Conservation (phyloP, 805 yeast species). For the Candida khao-thaluensis region DNA sequence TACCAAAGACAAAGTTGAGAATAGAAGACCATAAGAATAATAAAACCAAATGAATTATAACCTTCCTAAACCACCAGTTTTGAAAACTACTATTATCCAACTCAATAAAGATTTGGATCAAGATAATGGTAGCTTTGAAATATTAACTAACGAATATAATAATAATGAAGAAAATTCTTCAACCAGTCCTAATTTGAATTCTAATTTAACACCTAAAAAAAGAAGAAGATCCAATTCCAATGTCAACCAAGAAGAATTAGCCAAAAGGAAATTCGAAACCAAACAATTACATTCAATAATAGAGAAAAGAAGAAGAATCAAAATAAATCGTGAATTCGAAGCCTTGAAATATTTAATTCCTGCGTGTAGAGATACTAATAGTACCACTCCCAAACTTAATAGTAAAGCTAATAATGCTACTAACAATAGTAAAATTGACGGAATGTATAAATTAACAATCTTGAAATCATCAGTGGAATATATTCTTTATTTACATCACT, state of each 20-base stretch:
- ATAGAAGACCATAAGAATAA: no score
- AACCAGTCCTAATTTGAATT: constrained; percentile 6
- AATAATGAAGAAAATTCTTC: neutral
- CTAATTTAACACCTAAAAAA: constrained; percentile 25
- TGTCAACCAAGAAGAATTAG: constrained; percentile 40
- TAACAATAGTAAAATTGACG: constrained; percentile 42
- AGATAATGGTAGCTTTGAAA: constrained; percentile 42
- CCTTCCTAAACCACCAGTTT: constrained; percentile 41
- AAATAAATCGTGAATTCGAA: constrained; percentile 81
- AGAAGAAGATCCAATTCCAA: constrained; percentile 40
- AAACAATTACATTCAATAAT: constrained; percentile 66
- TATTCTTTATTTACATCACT: constrained; percentile 64
- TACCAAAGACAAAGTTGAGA: no score
- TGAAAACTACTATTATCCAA: constrained; percentile 46
- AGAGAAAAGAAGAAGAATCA: constrained; percentile 74
- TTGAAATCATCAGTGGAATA: constrained; percentile 82
- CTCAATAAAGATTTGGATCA: constrained; percentile 43
- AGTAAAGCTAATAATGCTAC: constrained; percentile 2
- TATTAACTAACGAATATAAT: constrained; percentile 39
- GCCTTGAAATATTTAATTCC: constrained; percentile 76
- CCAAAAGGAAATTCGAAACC: constrained; percentile 41
- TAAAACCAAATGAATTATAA: constrained; percentile 10
- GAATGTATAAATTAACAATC: constrained; percentile 79
- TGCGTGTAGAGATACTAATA: constrained; percentile 57
- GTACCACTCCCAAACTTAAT: constrained; percentile 9